A percentile compares a stretch with the other conserved stretches of the same genome.
Evolutionary conservation across 768 basidiomycete genomes (phyloP).

Genomic region (Sporobolomyces roseus): DNA sequence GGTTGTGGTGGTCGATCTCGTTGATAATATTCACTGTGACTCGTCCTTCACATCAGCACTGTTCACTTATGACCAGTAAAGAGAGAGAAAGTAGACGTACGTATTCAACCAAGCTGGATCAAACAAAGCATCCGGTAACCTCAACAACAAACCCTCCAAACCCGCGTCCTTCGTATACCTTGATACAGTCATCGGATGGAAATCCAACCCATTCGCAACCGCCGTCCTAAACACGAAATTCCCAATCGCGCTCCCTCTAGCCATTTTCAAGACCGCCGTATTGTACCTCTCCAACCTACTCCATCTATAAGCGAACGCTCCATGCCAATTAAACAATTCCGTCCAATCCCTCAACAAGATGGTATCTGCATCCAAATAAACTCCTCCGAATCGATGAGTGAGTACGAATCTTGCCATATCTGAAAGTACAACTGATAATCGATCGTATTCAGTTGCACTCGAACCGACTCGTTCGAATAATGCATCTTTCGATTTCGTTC

Average conservation of each 20-base stretch:
- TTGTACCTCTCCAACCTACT: constrained; percentile 88
- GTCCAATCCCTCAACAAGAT: constrained; percentile 97
- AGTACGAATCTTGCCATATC: constrained; percentile 97
- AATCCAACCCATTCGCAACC: constrained; percentile 86
- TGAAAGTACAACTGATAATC: constrained; percentile 84
- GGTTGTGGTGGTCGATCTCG: constrained; percentile 89
- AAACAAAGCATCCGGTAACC: constrained; percentile 90
- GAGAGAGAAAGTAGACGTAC: constrained; percentile 8
- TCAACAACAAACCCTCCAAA: constrained; percentile 73
- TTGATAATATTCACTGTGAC: constrained; percentile 67
- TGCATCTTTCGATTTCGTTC: constrained; percentile 49
- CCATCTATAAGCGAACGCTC: constrained; percentile 97
- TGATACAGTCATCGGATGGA: constrained; percentile 94
- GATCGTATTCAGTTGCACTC: constrained; percentile 81
- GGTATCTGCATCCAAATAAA: constrained; percentile 95
- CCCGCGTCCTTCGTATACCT: constrained; percentile 84
- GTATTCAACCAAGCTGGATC: constrained; percentile 96
- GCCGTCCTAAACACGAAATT: constrained; percentile 92
- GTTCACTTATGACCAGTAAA: neutral
- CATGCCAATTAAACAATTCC: constrained; percentile 93
- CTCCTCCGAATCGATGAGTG: constrained; percentile 93
- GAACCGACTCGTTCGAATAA: constrained; percentile 81
- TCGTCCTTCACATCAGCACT: neutral
- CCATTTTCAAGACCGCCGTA: constrained; percentile 90
- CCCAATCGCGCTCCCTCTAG: constrained; percentile 85